A percentile compares a stretch with the other conserved stretches of the same genome.
phyloP scores from a whole-genome alignment of 2,329 filamentous ascomycete genomes.

The Trichoderma atroviride region DNA sequence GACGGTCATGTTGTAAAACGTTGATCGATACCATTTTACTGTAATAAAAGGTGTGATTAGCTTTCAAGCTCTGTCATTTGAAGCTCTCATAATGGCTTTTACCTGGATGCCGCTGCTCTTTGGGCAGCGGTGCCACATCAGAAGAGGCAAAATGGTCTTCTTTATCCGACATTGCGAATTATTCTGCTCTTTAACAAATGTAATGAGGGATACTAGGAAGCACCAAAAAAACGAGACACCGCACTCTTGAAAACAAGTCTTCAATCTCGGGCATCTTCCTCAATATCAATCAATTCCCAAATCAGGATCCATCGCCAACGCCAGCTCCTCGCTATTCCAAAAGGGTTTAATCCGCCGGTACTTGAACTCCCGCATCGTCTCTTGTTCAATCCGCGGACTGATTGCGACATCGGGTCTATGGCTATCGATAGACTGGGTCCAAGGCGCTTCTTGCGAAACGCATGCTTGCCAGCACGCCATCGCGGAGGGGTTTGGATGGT shows the following conservation, averaged over 20 bases:
- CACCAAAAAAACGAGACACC: background rate
- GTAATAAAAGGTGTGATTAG: background rate
- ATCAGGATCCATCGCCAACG: background rate
- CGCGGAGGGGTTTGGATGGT: background rate
- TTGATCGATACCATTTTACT: slow-evolving; percentile 72
- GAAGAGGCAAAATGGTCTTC: slow-evolving; percentile 10
- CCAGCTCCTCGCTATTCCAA: background rate
- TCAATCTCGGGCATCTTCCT: background rate
- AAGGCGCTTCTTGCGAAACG: slow-evolving; percentile 18
- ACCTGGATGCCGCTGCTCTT: slow-evolving; percentile 40
- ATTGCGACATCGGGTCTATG: slow-evolving; percentile 24
- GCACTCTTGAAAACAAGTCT: background rate
- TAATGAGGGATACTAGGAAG: background rate
- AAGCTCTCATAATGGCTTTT: background rate
- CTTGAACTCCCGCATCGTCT: background rate
- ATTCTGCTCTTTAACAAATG: background rate
- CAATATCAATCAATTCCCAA: slow-evolving; percentile 20
- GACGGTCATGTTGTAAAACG: slow-evolving; percentile 72
- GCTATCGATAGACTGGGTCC: slow-evolving; percentile 7
- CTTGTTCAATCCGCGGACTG: background rate
- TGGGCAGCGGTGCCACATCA: slow-evolving; percentile 29
- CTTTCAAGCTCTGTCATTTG: background rate
- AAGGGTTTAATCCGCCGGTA: background rate
- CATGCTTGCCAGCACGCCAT: slow-evolving; percentile 27
- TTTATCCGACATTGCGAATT: slow-evolving; percentile 14